phyloP scores from a whole-genome alignment of 768 basidiomycete genomes.

The Gymnopilus dilepis region DNA sequence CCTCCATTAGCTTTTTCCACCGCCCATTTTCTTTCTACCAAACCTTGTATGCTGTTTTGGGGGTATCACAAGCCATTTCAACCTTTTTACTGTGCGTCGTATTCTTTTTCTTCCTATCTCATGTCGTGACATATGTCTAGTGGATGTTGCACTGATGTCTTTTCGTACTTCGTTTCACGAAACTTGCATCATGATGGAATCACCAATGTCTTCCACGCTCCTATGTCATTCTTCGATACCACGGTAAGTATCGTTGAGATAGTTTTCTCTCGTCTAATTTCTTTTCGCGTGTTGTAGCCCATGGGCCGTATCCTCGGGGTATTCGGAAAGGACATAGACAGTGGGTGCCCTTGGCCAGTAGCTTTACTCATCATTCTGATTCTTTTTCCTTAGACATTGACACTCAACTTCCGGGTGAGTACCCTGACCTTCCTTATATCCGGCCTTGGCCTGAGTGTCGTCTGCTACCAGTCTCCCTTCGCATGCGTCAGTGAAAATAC shows the following conservation, averaged over 20 bases:
- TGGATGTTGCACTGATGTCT: constrained; percentile 56
- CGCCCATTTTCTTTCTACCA: constrained; percentile 66
- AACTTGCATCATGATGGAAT: constrained; percentile 66
- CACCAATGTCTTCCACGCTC: constrained; percentile 65
- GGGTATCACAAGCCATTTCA: constrained; percentile 57
- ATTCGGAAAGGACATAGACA: constrained; percentile 72
- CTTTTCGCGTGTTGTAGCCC: constrained; percentile 40
- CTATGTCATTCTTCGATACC: constrained; percentile 81
- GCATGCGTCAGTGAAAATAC: constrained; percentile 52
- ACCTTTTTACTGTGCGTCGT: constrained; percentile 59
- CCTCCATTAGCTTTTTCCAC: constrained; percentile 44
- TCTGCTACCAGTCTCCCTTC: constrained; percentile 51
- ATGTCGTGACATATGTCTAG: constrained; percentile 32
- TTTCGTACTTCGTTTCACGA: constrained; percentile 64
- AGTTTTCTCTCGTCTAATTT: background rate
- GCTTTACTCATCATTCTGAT: background rate
- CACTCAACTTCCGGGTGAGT: constrained; percentile 60
- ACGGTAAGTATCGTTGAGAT: constrained; percentile 47
- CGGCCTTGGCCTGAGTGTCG: background rate
- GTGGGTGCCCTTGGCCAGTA: constrained; percentile 34
- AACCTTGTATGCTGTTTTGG: constrained; percentile 64
- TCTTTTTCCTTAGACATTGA: constrained; percentile 53
- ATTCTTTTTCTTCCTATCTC: background rate
- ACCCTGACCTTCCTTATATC: background rate
- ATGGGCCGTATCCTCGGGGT: constrained; percentile 65